Evolutionary conservation across 176 grass and related monocot species (phyloP), one percentile per base, ranked within the genome.

Genomic region (Musa acuminata): DNA sequence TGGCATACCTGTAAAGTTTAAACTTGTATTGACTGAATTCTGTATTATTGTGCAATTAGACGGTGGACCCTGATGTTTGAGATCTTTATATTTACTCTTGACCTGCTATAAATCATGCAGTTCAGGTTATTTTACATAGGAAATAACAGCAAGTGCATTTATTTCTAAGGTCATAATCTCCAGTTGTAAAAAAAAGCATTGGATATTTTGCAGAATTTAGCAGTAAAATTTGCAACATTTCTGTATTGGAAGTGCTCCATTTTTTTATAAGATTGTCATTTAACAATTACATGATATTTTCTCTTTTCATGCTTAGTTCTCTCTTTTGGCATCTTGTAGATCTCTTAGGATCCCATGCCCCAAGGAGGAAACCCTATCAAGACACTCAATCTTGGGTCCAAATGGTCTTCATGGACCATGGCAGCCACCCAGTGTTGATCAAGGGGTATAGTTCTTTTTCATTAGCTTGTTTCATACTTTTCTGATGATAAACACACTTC

Each of bases 371-470:
- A 88, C 86, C 2, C 52, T 84, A 48, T 62, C 64, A 72, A 88
- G 60, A 67, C 86, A 88, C 78, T 81, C 86, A 11, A 84, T 88
- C 62, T 60, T 88, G 73, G 86, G 86, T 22, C 86, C 81, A 51
- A 75, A 84, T 73, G 86, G 86, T 25, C 86, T 88, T 74, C 49
- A 84, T 67, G 82, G 78, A 25, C 51, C 80, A 64, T 88, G 86
- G 81, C 77, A 83, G 50, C 78, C 86, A 69, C 78, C 86, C n/a
- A 72, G 72, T 69, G 51, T 84, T 72, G 62, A 84, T 55, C 78
- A 53, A 64, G 53, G 67, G 74, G 86, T 88, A 88, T 74, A 50
- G 13, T 64, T 26, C 63, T 63, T 67, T 51, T 54, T n/a, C 64
- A 64, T 62, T 85, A 19, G 23, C 49, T 20, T 74, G 51, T 57